phyloP scores from a whole-genome alignment of 129 eudicot species.

The Oenanthe sinensis region DNA sequence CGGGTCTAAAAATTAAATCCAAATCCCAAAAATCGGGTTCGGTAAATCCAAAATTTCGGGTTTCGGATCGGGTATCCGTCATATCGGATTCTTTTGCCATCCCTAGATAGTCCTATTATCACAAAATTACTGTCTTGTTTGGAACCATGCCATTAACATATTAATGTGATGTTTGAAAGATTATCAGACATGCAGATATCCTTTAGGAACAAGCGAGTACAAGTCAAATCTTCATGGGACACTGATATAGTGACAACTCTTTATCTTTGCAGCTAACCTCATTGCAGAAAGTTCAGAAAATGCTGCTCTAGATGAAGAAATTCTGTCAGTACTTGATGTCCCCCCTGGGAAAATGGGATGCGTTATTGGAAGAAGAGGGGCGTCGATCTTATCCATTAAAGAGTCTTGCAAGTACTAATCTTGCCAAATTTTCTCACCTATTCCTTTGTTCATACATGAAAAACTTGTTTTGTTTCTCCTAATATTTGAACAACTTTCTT shows the following conservation, averaged over 20 bases:
- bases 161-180: not conserved
- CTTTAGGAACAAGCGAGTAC: not conserved
- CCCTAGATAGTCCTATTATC: not conserved
- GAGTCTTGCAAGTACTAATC: conserved; percentile 71
- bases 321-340: conserved; percentile 78
- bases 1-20: too few relatives aligned
- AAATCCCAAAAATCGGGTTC: too few relatives aligned
- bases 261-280: conserved; percentile 38
- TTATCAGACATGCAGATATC: not conserved
- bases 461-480: conserved; percentile 3
- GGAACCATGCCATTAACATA: not conserved
- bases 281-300: conserved; percentile 33
- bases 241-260: not conserved
- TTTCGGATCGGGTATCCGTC: too few relatives aligned
- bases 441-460: not conserved
- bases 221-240: not conserved
- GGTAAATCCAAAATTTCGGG: too few relatives aligned
- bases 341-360: conserved; percentile 93
- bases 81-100: too few relatives aligned
- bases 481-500: not conserved
- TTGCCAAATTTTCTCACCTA: not conserved
- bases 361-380: conserved; percentile 79
- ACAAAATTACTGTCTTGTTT: not conserved
- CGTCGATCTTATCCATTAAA: conserved; percentile 69
- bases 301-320: conserved; percentile 53